Base-by-base conservation (phyloP, 306 rosid genomes). In the Cajanus cajan region DNA sequence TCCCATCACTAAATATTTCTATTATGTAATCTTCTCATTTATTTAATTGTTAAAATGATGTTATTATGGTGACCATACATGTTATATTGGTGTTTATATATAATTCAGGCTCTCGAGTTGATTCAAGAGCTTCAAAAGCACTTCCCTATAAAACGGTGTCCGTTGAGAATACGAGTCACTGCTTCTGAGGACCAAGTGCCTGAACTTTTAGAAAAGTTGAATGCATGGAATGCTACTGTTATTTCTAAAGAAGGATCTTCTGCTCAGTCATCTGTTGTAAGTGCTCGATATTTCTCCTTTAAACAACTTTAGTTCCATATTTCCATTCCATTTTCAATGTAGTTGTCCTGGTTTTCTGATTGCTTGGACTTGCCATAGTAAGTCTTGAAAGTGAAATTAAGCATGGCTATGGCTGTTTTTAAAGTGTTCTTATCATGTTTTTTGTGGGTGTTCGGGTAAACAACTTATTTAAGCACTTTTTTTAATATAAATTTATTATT, bases 71-170 rank as follows among this genome's bases (percentile, higher is more conserved):
- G 71, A 47, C 13, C 6, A 45, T 41, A 36, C 8, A 68, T 37
- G 22, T 54, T 40, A 40, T 68, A 40, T 41, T 55, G 40, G 45
- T 83, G 11, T 85, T 44, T 84, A 7, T 59, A 24, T 59, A 64
- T 64, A n/a, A 41, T 86, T 57, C 85, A 95, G 98, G 98, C 98
- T 13, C 78, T 92, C 40, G 98, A 95, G 83, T 88, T 92, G 54
- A 91, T 95, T 81, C 98, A 95, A n/a, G 98, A 95, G 83, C 98
- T 95, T 79, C 98, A 92, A 57, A 90, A 91, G 90, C 97, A 85
- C 59, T 95, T 87, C 59, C 98, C 98, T 4, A 92, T 95, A 36
- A 95, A 90, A 73, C 87, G 98, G n/a, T 92, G 97, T 15, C 98
- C 98, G 0, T 85, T 95, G 90, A 88, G 89, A 73, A 69, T 92